These are phyloP conservation scores for Odonthalia washingtoniensis DNA, from an alignment of 31 red algal species.

Conservation along the genomic window DNA sequence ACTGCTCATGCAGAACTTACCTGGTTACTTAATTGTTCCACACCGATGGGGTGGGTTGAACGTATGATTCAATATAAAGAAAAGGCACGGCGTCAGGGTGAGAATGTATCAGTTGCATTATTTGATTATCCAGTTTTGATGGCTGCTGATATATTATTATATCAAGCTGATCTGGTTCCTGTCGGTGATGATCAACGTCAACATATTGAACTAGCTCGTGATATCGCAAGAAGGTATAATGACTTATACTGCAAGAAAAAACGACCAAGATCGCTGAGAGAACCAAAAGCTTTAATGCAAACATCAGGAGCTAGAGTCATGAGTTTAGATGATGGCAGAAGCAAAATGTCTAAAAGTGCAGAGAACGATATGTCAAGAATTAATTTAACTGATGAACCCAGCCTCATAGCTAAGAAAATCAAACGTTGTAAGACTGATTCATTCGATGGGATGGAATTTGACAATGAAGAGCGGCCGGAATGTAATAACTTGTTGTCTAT, in stretches of 20 bases:
- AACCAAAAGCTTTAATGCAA: slow-evolving; percentile 91
- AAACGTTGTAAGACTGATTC: slow-evolving; percentile 99
- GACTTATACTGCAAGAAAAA: slow-evolving; percentile 86
- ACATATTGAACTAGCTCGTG: slow-evolving; percentile 95
- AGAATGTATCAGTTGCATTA: slow-evolving; percentile 86
- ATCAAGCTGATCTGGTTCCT: slow-evolving; percentile 97
- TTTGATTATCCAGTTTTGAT: slow-evolving; percentile 99
- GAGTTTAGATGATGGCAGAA: slow-evolving; percentile 94
- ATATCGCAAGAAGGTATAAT: slow-evolving; percentile 95
- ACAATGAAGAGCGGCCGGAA: slow-evolving; percentile 92
- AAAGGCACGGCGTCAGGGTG: slow-evolving; percentile 87
- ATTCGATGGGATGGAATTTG: slow-evolving; percentile 81
- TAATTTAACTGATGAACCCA: slow-evolving; percentile 89
- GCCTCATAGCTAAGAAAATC: slow-evolving; percentile 84
- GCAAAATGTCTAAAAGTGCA: slow-evolving; percentile 99
- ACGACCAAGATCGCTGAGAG: slow-evolving; percentile 72
- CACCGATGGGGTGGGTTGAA: slow-evolving; percentile 97
- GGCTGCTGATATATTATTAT: slow-evolving; percentile 98
- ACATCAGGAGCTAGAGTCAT: slow-evolving; percentile 87
- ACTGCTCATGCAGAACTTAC: slow-evolving; percentile 96
- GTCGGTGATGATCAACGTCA: slow-evolving; percentile 99
- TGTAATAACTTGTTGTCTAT: slow-evolving; percentile 95
- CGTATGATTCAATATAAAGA: slow-evolving; percentile 99
- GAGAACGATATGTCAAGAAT: slow-evolving; percentile 90
- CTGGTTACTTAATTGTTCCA: slow-evolving; percentile 98